Conservation (phyloP, 2,329 filamentous ascomycete genomes). For the Trichoderma pleuroti region DNA sequence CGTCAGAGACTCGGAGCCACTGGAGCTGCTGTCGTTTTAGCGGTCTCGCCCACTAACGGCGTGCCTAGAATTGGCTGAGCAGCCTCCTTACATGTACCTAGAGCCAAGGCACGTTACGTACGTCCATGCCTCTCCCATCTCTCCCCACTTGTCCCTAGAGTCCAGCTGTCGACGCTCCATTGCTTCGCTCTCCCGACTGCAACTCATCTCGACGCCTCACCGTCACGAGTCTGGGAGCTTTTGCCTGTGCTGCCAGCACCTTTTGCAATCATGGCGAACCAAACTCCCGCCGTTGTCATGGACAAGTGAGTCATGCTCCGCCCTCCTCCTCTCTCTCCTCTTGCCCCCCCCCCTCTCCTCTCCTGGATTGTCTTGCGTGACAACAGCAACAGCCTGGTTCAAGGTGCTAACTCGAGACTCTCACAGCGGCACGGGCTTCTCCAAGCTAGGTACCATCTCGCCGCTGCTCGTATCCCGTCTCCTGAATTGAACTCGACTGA, state of each 20-base stretch:
- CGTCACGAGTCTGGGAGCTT: constrained; percentile 13
- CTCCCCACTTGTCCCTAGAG: constrained; percentile 17
- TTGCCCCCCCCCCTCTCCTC: constrained; percentile 26
- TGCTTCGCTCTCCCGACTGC: constrained; percentile 16
- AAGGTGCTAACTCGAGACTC: constrained; percentile 31
- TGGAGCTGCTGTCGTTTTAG: constrained; percentile 12
- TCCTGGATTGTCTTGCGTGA: neutral
- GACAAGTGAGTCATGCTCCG: constrained; percentile 76
- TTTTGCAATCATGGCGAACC: constrained; percentile 71
- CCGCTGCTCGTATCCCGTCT: constrained; percentile 10
- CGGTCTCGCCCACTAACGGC: neutral
- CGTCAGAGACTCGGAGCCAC: constrained; percentile 6
- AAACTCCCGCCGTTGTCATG: constrained; percentile 99
- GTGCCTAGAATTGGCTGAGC: neutral
- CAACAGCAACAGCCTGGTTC: neutral
- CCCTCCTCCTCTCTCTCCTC: constrained; percentile 27
- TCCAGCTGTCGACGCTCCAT: constrained; percentile 20
- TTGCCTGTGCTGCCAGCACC: constrained; percentile 26
- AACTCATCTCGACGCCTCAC: constrained; percentile 18
- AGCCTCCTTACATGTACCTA: too few relatives aligned
- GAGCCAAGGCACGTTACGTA: constrained; percentile 5
- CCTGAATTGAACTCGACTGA: constrained; percentile 26
- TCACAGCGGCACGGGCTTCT: constrained; percentile 94
- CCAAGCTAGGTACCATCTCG: constrained; percentile 78
- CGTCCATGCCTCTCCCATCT: constrained; percentile 13